Evolutionary conservation across 2,329 filamentous ascomycete genomes (phyloP), one percentile per base, ranked within the genome.

Genomic region (Cryphonectria carpinicola): DNA sequence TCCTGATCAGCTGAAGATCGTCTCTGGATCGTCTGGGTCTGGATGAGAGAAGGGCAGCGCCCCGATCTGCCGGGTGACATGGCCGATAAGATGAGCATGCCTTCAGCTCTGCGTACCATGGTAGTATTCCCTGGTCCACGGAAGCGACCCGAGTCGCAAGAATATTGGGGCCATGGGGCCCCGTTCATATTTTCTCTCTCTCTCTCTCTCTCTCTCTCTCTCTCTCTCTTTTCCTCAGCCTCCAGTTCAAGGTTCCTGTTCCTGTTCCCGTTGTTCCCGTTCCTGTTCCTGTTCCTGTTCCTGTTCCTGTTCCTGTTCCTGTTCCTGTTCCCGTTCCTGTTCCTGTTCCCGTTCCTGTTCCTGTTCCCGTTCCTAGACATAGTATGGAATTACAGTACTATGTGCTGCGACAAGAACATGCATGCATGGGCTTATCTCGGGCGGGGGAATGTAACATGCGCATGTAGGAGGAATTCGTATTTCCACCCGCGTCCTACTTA

Each of bases 91-190:
- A 56, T 56, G 52, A 56, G 52, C 52, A 28, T 25, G 25, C 25
- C 52, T 28, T 13, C 25, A 17, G 52, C 52, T 56, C 52, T 28
- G 22, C 10, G 37, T 49, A n/a, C 17, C 37, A 13, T 49, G 17
- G 17, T 22, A 22, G 6, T 7, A 22, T 28, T 25, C n/a, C 52
- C 52, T 28, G n/a, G 25, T 14, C 52, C 22, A 28, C 52, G 52
- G 52, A 54, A 54, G 52, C 52, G 28, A 54, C n/a, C 52, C 52
- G 52, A 54, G 52, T 54, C 52, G 52, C 52, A 56, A 11, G 52
- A 56, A 56, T 11, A 56, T 56, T 28, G n/a, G 52, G 25, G 52
- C 52, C 52, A 14, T 17, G 52, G 52, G 52, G 25, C 25, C 52
- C 52, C 52, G 52, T 17, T 25, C n/a, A 6, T 56, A 32, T 32